Evolutionary conservation across 1,139 yeast genomes (phyloP).

Genomic region (Casaregolazyma lundiana): DNA sequence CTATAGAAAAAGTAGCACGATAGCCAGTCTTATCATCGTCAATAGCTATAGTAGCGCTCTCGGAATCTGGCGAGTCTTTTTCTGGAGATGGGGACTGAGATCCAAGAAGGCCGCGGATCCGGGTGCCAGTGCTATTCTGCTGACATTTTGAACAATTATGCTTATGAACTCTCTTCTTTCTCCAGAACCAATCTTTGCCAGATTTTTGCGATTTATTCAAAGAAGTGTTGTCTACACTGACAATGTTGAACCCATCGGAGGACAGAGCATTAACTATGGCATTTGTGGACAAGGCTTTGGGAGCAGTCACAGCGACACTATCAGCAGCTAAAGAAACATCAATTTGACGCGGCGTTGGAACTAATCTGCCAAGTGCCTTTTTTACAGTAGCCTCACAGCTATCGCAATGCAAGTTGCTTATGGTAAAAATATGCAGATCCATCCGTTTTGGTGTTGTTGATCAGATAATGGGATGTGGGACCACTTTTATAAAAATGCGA

Average conservation of each 20-base stretch:
- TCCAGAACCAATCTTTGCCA: conserved; percentile 9
- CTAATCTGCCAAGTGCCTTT: conserved; percentile 24
- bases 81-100: not conserved
- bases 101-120: not conserved
- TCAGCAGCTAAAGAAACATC: conserved; percentile 32
- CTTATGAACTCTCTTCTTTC: conserved; percentile 5
- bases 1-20: conserved; percentile 51
- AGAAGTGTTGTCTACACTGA: conserved; percentile 19
- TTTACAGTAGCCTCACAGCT: conserved; percentile 44
- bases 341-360: conserved; percentile 22
- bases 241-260: conserved; percentile 33
- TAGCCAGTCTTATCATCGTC: conserved; percentile 26
- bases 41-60: conserved; percentile 2
- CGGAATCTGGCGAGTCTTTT: not conserved
- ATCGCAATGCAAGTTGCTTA: conserved; percentile 47
- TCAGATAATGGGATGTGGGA: not conserved
- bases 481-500: conserved; percentile 4
- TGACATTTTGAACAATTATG: conserved; percentile 21
- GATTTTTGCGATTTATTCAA: conserved; percentile 1
- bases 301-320: conserved; percentile 23
- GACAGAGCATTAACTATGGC: conserved; percentile 20
- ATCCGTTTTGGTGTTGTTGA: not conserved
- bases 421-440: conserved; percentile 9
- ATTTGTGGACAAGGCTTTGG: conserved; percentile 17
- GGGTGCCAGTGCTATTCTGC: conserved; percentile 9